Evolutionary conservation across 1,284 basidiomycete species (phyloP), one percentile per base, ranked within the genome.

Genomic region (Fistulinella cinereoalba): DNA sequence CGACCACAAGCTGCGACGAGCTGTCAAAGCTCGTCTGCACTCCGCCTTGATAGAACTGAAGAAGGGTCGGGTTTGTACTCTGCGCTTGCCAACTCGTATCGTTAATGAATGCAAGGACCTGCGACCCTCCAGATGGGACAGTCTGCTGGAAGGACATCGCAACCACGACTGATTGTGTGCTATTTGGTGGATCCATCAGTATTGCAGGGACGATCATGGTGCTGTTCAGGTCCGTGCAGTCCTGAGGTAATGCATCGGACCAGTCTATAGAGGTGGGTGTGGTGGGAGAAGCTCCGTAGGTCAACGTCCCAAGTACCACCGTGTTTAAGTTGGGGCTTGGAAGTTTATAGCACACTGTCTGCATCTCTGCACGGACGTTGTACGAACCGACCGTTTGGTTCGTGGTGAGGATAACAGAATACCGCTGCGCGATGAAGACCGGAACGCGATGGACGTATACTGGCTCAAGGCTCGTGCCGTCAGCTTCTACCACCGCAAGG

Each of bases 341-440:
- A 32, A 64, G 52, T 18, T 66, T 65, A 38, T 67, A 66, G 23
- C 62, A 64, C 1, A 47, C 36, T 4, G 42, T 41, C 28, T 67
- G 62, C 62, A 64, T 67, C 37, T 64, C 65, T 10, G 56, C 64
- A 13, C 62, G 64, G 34, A 68, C 44, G n/a, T 56, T 50, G 42
- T 68, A 64, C 11, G 65, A 67, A 23, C 62, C 64, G 27, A 19
- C 41, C 12, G 64, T 65, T 41, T 68, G 64, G 31, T 68, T 68
- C 11, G 62, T 66, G 16, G 34, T 47, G 15, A 64, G 52, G 33
- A 64, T 65, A 13, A 53, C 62, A 7, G 62, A 64, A 43, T 64
- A 68, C 18, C 62, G 64, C 46, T 64, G 62, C 1, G 62, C 62
- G 28, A 68, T 47, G 11, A 55, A 60, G 43, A 64, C 49, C 4